Evolutionary conservation across 164 flowering plant species (phyloP).

Genomic region (Stephania yunnanensis): DNA sequence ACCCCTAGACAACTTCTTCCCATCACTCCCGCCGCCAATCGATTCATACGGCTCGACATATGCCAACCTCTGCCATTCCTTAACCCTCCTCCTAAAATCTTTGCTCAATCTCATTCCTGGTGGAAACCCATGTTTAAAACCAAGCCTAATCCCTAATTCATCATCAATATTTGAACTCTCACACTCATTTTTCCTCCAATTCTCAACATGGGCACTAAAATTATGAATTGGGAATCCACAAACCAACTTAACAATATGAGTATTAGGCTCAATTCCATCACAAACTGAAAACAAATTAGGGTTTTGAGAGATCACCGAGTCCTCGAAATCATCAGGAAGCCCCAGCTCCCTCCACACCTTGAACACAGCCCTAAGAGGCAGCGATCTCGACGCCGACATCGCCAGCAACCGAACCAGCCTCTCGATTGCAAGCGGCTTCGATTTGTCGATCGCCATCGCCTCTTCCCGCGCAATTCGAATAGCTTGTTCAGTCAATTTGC

Average conservation of each 20-base stretch:
- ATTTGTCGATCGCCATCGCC: no score
- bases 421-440: no score
- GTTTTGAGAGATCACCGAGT: conserved; percentile 50
- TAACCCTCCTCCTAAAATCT: conserved; percentile 60
- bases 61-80: conserved; percentile 72
- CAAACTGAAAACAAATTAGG: conserved; percentile 41
- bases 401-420: no score
- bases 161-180: conserved; percentile 38
- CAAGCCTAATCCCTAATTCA: conserved; percentile 36
- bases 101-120: conserved; percentile 86
- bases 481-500: no score
- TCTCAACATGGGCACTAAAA: no score
- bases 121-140: conserved; percentile 67
- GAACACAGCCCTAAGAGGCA: no score
- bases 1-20: conserved; percentile 32
- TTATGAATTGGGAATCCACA: conserved; percentile 3
- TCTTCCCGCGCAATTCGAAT: no score
- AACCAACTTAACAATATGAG: conserved; percentile 56
- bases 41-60: conserved; percentile 82
- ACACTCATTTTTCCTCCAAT: no score
- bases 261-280: conserved; percentile 61
- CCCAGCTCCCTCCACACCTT: no score
- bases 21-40: conserved; percentile 10
- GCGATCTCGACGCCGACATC: no score
- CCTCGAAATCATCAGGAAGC: conserved; percentile 27